Evolutionary conservation across 208 protist species (phyloP).

Genomic region (Acanthamoeba sp.): DNA sequence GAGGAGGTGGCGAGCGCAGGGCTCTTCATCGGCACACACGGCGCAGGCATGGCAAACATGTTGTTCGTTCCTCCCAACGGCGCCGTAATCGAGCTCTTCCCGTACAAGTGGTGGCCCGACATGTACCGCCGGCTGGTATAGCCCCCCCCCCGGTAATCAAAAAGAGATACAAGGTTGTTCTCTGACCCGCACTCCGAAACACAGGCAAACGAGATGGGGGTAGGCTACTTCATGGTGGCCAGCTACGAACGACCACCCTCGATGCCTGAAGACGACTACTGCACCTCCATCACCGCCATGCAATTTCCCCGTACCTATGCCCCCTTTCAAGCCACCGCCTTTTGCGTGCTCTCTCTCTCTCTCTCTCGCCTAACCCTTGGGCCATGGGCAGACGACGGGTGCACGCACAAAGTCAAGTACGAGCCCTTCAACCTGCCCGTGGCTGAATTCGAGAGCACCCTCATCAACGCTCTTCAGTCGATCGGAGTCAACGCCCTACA

Average conservation of each 20-base stretch:
- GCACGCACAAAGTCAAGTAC: conserved; percentile 54
- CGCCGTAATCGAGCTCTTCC: conserved; percentile 31
- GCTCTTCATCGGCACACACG: neutral
- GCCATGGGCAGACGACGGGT: neutral
- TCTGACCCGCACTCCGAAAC: neutral
- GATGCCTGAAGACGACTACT: neutral
- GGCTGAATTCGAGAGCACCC: neutral
- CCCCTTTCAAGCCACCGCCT: neutral
- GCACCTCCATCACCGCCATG: neutral
- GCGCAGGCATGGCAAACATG: neutral
- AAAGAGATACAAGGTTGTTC: neutral
- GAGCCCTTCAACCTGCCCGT: neutral
- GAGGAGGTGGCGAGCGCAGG: conserved; percentile 14
- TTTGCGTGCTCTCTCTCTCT: neutral
- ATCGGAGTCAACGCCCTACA: conserved; percentile 57
- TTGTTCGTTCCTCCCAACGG: conserved; percentile 20
- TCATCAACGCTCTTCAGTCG: conserved; percentile 44
- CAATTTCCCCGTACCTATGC: neutral
- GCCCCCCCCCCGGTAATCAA: neutral
- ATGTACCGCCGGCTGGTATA: conserved; percentile 12
- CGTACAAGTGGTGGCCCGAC: conserved; percentile 63
- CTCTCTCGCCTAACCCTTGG: neutral
- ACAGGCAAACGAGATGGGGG: neutral
- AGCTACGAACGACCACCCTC: neutral
- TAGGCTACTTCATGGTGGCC: neutral